A percentile compares a stretch with the other conserved stretches of the same genome.
phyloP scores from a whole-genome alignment of 768 basidiomycete genomes.

The Ephemerocybe angulata region DNA sequence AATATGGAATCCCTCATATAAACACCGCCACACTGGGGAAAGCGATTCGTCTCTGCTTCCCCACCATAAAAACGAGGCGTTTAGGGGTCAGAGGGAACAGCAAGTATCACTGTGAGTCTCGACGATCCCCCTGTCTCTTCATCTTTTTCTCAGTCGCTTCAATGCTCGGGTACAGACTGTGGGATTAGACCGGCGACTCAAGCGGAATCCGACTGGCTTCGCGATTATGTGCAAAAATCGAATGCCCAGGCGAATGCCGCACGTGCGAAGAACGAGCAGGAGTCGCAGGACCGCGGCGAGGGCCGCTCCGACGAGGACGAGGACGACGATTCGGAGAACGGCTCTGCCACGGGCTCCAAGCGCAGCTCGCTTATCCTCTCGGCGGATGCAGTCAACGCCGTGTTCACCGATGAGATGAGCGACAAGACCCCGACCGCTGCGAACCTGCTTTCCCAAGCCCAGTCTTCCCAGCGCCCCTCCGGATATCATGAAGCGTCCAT shows the following conservation, averaged over 20 bases:
- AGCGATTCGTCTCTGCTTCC: slow-evolving; percentile 89
- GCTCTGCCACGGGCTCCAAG: slow-evolving; percentile 61
- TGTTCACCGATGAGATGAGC: slow-evolving; percentile 62
- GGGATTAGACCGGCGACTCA: slow-evolving; percentile 90
- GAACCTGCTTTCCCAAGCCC: slow-evolving; percentile 72
- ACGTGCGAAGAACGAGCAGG: slow-evolving; percentile 67
- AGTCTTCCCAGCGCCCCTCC: slow-evolving; percentile 58
- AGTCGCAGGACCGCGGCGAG: slow-evolving; percentile 54
- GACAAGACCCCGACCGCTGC: slow-evolving; percentile 87
- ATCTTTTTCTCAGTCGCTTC: slow-evolving; percentile 25
- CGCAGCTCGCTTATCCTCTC: slow-evolving; percentile 68
- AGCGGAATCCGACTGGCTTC: slow-evolving; percentile 87
- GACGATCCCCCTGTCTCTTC: slow-evolving; percentile 31
- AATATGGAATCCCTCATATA: slow-evolving; percentile 90
- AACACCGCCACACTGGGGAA: slow-evolving; percentile 96
- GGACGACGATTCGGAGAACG: slow-evolving; percentile 80
- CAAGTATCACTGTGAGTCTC: slow-evolving; percentile 82
- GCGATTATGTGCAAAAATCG: slow-evolving; percentile 87
- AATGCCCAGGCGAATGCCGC: slow-evolving; percentile 84
- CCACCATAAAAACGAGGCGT: slow-evolving; percentile 91
- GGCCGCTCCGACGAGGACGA: slow-evolving; percentile 82
- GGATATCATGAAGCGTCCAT: slow-evolving; percentile 73
- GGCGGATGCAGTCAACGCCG: slow-evolving; percentile 54
- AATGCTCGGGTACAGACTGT: slow-evolving; percentile 59
- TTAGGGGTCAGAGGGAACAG: slow-evolving; percentile 91